Base-by-base conservation (phyloP, 83 land plant genomes). In the Diphasiastrum complanatum region DNA sequence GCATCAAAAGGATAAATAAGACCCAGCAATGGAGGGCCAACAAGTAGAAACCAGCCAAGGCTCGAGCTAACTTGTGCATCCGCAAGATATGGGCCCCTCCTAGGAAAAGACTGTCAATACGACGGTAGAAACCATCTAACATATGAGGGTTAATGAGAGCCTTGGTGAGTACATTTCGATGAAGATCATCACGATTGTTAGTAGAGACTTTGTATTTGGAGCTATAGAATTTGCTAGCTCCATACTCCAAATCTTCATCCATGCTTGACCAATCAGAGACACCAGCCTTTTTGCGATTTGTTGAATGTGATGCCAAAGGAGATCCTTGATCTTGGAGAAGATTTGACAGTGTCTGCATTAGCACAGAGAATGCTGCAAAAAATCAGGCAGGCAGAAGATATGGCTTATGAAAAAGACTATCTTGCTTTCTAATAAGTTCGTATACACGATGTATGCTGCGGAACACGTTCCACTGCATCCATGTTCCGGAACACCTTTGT, bases 1-100 rank as follows among this genome's bases (percentile, higher is more conserved):
- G 68, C 43, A 38, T 51, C 46, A 52, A 65, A 32, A 65, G 59
- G 12, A 65, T 52, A 46, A 65, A 65, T 11, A 65, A 47, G 1
- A 65, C 56, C 68, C 68, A 65, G n/a, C 68, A 32, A 41, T 65
- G 68, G 46, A 65, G 68, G 20, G 50, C 55, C 10, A 65, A 38
- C 4, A 65, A 28, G 29, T 65, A 65, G 22, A 65, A 27, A 19
- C 47, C 68, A 22, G 68, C 59, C 5, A 65, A 30, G 5, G 61
- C 61, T 10, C 68, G 68, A 14, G 68, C 59, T 1, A 40, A 51
- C 20, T 20, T 46, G 27, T 38, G 38, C 12, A 47, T 51, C 19
- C 68, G 61, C 46, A 65, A 40, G 41, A 65, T 37, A 18, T 47
- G 18, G 60, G 68, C 68, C 25, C 59, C 68, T 36, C 59, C 59